Conservation (phyloP, 2,329 filamentous ascomycete species). For the Aspergillus sergii region DNA sequence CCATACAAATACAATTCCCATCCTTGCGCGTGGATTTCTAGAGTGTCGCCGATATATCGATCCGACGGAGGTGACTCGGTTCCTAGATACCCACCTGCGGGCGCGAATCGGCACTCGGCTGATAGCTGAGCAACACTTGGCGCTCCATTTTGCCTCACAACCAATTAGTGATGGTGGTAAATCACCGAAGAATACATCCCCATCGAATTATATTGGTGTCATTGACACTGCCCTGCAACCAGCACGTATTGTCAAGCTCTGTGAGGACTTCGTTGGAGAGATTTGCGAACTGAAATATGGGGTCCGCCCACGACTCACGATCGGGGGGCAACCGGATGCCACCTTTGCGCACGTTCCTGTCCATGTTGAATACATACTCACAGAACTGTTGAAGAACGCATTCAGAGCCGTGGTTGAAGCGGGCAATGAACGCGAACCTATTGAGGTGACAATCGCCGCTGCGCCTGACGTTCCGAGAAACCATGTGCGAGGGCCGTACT, state of each 20-base stretch:
- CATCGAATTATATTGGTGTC: conserved; percentile 79
- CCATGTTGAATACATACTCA: conserved; percentile 96
- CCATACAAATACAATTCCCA: conserved; percentile 91
- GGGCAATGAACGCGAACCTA: conserved; percentile 74
- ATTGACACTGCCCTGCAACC: conserved; percentile 90
- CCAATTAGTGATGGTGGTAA: conserved; percentile 63
- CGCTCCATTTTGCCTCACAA: conserved; percentile 75
- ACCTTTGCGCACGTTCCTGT: conserved; percentile 92
- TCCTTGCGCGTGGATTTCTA: conserved; percentile 86
- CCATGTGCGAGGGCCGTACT: conserved; percentile 44
- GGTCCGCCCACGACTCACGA: conserved; percentile 74
- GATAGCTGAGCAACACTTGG: conserved; percentile 95
- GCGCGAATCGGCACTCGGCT: conserved; percentile 91
- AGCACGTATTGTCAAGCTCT: conserved; percentile 77
- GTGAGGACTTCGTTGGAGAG: conserved; percentile 88
- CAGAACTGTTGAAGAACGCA: conserved; percentile 93
- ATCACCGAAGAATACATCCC: conserved; percentile 24
- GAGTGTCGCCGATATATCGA: conserved; percentile 91
- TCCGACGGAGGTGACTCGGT: conserved; percentile 79
- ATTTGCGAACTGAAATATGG: conserved; percentile 97
- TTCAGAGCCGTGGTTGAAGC: conserved; percentile 91
- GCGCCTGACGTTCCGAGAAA: conserved; percentile 54
- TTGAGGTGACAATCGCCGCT: conserved; percentile 89
- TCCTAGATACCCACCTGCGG: conserved; percentile 90
- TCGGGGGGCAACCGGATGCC: conserved; percentile 85